These are phyloP conservation scores for Beauveria australis DNA, from an alignment of 2,329 filamentous ascomycete species.

Conservation along the genomic window DNA sequence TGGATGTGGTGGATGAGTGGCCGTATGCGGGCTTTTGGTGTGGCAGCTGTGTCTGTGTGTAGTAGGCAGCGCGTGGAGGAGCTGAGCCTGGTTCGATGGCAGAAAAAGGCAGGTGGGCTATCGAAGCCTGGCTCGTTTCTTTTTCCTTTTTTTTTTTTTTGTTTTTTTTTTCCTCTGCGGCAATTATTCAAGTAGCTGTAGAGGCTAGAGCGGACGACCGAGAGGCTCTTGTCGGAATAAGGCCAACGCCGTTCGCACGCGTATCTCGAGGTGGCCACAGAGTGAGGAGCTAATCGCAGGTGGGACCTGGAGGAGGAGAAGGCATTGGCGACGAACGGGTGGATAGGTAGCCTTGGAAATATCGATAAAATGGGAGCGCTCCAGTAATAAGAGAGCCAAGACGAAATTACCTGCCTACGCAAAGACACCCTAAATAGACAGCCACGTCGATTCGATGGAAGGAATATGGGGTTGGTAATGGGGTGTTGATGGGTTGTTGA, in stretches of 20 bases:
- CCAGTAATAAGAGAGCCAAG: too few relatives aligned
- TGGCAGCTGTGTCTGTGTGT: neutral
- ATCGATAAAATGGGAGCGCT: too few relatives aligned
- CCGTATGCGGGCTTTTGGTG: slow-evolving; percentile 1
- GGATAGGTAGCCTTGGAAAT: neutral
- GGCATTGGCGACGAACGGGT: neutral
- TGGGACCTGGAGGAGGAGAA: neutral
- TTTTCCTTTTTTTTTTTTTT: neutral
- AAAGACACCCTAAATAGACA: too few relatives aligned
- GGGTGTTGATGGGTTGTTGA: neutral
- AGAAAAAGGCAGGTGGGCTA: neutral
- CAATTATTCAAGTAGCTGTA: neutral
- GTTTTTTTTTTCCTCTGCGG: neutral
- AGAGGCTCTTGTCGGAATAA: neutral
- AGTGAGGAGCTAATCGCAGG: neutral
- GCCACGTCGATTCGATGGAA: neutral
- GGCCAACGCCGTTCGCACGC: neutral
- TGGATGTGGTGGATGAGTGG: neutral
- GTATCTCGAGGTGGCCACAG: neutral
- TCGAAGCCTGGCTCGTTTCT: neutral
- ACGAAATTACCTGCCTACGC: neutral
- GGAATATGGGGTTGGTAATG: neutral
- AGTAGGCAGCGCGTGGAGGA: neutral
- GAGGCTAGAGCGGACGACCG: neutral
- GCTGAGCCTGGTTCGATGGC: neutral